Base-by-base conservation (phyloP, 192 early-diverging fungal genomes). In the Rhizophagus prolifer region DNA sequence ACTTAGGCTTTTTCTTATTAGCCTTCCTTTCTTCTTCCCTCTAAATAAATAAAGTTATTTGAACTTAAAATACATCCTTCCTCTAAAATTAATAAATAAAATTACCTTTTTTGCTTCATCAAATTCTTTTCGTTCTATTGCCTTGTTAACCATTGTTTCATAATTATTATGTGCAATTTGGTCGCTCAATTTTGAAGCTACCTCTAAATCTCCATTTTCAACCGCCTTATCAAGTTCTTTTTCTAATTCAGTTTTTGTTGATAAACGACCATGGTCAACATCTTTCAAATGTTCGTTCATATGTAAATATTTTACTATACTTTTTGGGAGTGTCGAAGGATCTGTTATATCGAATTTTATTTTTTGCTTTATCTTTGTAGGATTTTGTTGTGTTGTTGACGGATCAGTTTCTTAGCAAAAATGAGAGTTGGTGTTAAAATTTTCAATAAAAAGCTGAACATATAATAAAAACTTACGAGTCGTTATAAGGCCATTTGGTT, bases 51-150 rank as follows among this genome's bases (percentile, higher is more conserved):
- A 10, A 47, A 64, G 28, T 50, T 30, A 25, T 65, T 14, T 16
- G 23, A 65, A 41, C 9, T 30, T 64, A 26, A 31, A 61, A 47
- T 38, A 38, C 7, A 65, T 30, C 62, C 3, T 30, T 9, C 30
- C 3, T 36, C 30, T 2, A 66, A 66, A 31, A 14, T 60, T 1
- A 63, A 19, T 46, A 68, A 26, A 66, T 41, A 30, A 31, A n/a
- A 44, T 41, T 76, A 76, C 75, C 62, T 58, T 34, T 44, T 58
- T 76, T 3, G 44, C 41, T 36, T 76, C 75, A 68, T 63, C 31
- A 38, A 21, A 76, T 25, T 76, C 75, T 66, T 76, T 76, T n/a
- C 75, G 30, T 25, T 76, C 75, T 9, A 76, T 76, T 14, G 75
- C 75, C 12, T 76, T 47, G 19, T 3, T 7, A 14, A 76, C 62